Base-by-base conservation (phyloP, 495 filamentous ascomycete genomes). In the Pyrenula massariospora region DNA sequence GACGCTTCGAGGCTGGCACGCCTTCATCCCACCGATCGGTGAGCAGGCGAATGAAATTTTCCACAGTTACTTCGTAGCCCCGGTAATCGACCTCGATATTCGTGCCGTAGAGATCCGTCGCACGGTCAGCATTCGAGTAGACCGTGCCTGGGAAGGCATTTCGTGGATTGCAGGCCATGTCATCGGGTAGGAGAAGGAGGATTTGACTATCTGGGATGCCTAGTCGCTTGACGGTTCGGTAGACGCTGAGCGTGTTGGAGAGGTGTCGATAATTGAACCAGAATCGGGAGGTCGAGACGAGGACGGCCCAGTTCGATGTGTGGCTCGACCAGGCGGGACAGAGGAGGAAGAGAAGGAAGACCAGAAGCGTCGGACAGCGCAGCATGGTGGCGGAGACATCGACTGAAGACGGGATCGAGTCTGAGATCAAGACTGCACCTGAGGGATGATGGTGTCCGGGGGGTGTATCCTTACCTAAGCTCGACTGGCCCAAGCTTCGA, bases 251-350 rank as follows among this genome's bases (percentile, higher is more conserved):
- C 53, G 95, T 91, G 76, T 98, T 98, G 65, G 94, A 92, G 42
- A 98, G 84, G 66, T 98, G 93, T 48, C 93, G 88, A 74, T 98
- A 98, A 74, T 98, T 98, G 82, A 98, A 98, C 93, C 93, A 98
- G 77, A 98, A 98, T 56, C 93, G 86, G 8, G 94, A 97, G n/a
- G 93, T 98, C 50, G 86, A 91, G 36, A 98, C 93, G 8, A 98
- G 84, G 51, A 98, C 93, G 2, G 93, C 93, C 94, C 94, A 98
- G 68, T 98, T 98, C 60, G 88, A 95, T 0, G 94, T 97, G 70
- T 98, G 93, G n/a, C 19, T 52, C 8, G 50, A 10, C 8, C 8
- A 24, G 8, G 50, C 50, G 50, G 19, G 8, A 52, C 8, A 8
- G 15, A 42, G 15, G 31, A 42, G 8, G 15, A 5, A 42, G 31